Conservation (phyloP, 352 stramenopile genomes). For the Pythium sp. region DNA sequence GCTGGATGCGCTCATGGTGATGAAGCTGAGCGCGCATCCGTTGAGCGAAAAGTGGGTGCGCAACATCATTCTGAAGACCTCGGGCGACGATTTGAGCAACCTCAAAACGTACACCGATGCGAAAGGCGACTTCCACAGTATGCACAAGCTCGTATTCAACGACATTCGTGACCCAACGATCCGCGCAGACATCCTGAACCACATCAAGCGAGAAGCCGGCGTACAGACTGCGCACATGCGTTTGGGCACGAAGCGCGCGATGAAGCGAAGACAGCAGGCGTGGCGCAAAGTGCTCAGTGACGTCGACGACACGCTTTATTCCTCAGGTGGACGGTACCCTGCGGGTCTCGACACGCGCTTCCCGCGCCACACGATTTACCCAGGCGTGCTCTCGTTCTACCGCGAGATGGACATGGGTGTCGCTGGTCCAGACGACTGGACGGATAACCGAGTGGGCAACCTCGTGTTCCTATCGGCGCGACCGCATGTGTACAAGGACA, state of each 20-base stretch:
- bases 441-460: slow-evolving; percentile 91
- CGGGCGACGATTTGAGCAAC: slow-evolving; percentile 94
- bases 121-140: slow-evolving; percentile 95
- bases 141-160: slow-evolving; percentile 98
- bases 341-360: slow-evolving; percentile 94
- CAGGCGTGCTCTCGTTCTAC: slow-evolving; percentile 97
- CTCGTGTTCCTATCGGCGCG: slow-evolving; percentile 98
- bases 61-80: slow-evolving; percentile 96
- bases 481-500: slow-evolving; percentile 98
- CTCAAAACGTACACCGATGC: slow-evolving; percentile 96
- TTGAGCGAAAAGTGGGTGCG: slow-evolving; percentile 94
- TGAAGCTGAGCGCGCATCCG: slow-evolving; percentile 95
- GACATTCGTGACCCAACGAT: slow-evolving; percentile 89
- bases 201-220: slow-evolving; percentile 93
- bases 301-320: slow-evolving; percentile 98
- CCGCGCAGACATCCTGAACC: slow-evolving; percentile 93
- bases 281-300: slow-evolving; percentile 99
- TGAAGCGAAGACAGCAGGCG: slow-evolving; percentile 78
- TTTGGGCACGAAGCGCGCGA: slow-evolving; percentile 82
- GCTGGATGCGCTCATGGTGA: slow-evolving; percentile 95
- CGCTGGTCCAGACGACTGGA: slow-evolving; percentile 87
- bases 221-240: slow-evolving; percentile 94
- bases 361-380: slow-evolving; percentile 93
- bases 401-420: slow-evolving; percentile 96
- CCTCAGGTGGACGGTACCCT: slow-evolving; percentile 93